phyloP scores from a whole-genome alignment of 805 yeast species.

The Myxozyma nipponensis region DNA sequence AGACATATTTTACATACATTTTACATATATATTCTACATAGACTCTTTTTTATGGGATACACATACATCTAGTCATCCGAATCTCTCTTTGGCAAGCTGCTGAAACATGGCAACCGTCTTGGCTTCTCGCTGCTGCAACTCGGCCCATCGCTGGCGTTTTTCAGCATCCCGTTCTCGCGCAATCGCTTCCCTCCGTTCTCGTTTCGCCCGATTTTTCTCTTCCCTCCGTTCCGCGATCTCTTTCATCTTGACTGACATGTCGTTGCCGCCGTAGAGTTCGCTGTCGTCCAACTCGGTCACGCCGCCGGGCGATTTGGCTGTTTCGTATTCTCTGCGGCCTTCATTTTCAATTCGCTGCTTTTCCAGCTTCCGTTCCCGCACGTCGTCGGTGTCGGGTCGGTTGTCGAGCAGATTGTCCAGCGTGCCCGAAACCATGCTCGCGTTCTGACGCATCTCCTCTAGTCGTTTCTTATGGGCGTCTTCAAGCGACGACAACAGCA shows the following conservation, averaged over 20 bases:
- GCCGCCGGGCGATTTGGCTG: slow-evolving; percentile 18
- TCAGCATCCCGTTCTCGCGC: slow-evolving; percentile 24
- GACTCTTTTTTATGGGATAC: neutral
- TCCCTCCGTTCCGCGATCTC: slow-evolving; percentile 16
- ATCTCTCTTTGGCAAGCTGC: slow-evolving; percentile 23
- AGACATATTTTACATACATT: neutral
- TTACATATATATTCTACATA: neutral
- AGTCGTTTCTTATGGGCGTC: slow-evolving; percentile 8
- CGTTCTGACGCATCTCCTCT: neutral
- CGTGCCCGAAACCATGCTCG: slow-evolving; percentile 1
- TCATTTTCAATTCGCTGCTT: slow-evolving; percentile 20
- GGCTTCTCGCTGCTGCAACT: slow-evolving; percentile 17
- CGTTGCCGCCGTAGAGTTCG: slow-evolving; percentile 8
- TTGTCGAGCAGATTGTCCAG: slow-evolving; percentile 19
- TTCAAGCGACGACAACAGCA: slow-evolving; percentile 7
- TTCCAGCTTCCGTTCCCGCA: slow-evolving; percentile 13
- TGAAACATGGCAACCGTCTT: slow-evolving; percentile 24
- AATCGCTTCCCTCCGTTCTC: slow-evolving; percentile 18
- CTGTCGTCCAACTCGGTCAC: slow-evolving; percentile 21
- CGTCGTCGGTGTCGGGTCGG: slow-evolving; percentile 3
- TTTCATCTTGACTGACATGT: slow-evolving; percentile 6
- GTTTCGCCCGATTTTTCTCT: slow-evolving; percentile 18
- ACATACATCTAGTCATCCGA: slow-evolving; percentile 5
- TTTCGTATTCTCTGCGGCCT: slow-evolving; percentile 10
- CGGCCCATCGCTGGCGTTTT: slow-evolving; percentile 23